A percentile compares a stretch with the other conserved stretches of the same genome.
These are phyloP conservation scores for Aspergillus costaricaensis DNA, from an alignment of 2,329 filamentous ascomycete genomes.

Conservation along the genomic window DNA sequence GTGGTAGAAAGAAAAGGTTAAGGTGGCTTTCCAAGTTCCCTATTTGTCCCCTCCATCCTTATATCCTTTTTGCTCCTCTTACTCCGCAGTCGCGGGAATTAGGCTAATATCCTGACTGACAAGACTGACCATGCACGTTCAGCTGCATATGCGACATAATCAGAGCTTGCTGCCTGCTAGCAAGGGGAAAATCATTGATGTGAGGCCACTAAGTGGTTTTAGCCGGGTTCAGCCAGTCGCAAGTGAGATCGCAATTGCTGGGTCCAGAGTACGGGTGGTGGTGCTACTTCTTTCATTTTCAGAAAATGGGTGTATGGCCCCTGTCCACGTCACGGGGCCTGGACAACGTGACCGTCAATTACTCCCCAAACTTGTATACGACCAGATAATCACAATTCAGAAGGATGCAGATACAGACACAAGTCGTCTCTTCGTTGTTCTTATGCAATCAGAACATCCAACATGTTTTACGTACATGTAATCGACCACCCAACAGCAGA, in stretches of 20 bases:
- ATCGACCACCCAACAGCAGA: slow-evolving; percentile 18
- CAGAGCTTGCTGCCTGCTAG: too few species aligned
- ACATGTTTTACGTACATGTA: slow-evolving; percentile 20
- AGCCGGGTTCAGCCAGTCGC: too few species aligned
- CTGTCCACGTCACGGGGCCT: background rate
- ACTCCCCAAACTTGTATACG: too few species aligned
- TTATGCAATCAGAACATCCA: slow-evolving; percentile 19
- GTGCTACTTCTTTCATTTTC: too few species aligned
- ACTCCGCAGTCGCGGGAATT: background rate
- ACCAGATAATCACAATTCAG: background rate
- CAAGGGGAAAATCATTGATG: too few species aligned
- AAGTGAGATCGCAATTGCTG: background rate
- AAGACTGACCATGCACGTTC: background rate
- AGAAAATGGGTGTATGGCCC: background rate
- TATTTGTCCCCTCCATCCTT: background rate
- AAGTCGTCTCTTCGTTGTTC: slow-evolving; percentile 17
- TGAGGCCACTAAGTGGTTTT: too few species aligned
- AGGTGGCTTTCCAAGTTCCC: too few species aligned
- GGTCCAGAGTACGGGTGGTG: background rate
- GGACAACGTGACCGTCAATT: background rate
- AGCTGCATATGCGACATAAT: background rate
- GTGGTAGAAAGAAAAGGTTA: too few species aligned
- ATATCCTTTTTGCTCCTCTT: background rate
- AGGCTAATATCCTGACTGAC: background rate
- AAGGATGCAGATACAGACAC: background rate